A percentile compares a stretch with the other conserved stretches of the same genome.
Conservation (phyloP, 305 asterid species). For the Fraxinus latifolia region DNA sequence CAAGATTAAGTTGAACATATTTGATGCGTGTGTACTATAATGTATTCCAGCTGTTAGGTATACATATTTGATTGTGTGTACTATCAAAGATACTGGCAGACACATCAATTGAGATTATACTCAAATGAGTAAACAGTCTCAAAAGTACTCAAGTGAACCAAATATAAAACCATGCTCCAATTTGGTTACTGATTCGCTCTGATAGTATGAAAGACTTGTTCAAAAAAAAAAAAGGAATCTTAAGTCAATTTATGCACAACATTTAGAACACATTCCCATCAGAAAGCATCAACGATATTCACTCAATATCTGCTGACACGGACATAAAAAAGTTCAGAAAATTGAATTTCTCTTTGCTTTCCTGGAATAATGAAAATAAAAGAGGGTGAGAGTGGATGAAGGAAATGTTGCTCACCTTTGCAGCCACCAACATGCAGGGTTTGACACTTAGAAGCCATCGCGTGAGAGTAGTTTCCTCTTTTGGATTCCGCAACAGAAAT, state of each 20-base stretch:
- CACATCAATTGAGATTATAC: background rate
- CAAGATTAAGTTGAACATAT: background rate
- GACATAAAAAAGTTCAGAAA: background rate
- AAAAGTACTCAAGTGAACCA: conserved; percentile 1
- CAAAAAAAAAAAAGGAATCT: background rate
- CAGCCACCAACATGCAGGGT: conserved; percentile 76
- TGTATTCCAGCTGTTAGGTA: background rate
- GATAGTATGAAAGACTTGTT: conserved; percentile 7
- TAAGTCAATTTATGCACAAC: background rate
- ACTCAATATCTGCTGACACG: background rate
- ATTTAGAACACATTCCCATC: conserved; percentile 1
- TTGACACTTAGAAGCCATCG: conserved; percentile 48
- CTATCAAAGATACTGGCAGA: background rate
- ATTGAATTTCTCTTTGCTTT: background rate
- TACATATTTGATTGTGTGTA: background rate
- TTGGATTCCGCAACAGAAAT: conserved; percentile 26
- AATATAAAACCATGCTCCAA: background rate
- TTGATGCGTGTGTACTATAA: background rate
- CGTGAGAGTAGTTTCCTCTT: conserved; percentile 28
- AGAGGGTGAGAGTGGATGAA: conserved; percentile 1
- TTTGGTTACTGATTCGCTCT: background rate
- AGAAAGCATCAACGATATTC: background rate
- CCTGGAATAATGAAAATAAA: background rate
- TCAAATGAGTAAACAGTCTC: background rate
- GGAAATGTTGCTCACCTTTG: conserved; percentile 44